Base-by-base conservation (phyloP, 176 grass and related monocot species). In the Bonia amplexicaulis region DNA sequence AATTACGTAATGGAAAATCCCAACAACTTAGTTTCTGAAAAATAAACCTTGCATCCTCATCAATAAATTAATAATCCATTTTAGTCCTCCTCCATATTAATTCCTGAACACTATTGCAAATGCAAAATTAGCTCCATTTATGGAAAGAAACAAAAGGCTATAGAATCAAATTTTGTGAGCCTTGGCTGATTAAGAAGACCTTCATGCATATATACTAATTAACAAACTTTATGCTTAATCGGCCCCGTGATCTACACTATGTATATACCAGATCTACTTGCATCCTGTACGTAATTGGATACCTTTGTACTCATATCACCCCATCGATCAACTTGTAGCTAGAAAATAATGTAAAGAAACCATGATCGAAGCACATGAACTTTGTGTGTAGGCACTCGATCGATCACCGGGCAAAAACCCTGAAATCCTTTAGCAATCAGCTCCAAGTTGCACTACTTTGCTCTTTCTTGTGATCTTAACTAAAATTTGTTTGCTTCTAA, bases 341-440 rank as follows among this genome's bases (percentile, higher is more conserved):
- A 70, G 63, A 69, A 29, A 41, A 83, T 14, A 2, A 41, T 15
- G 64, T 7, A 71, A 82, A 77, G 17, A 11, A 48, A 23, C 70
- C 44, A 54, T 46, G 3, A 47, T 29, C 62, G 17, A 78, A 83
- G 54, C 80, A 88, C 54, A 54, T 78, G 79, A 82, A 46, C 53
- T 48, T 6, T 39, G 35, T 9, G 17, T 6, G 19, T 57, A 19
- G 19, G 53, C 40, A 73, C 7, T 26, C 6, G 13, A n/a, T 59
- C 19, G 22, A 49, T 37, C 33, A 35, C 3, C 12, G 6, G 1
- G 44, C 33, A 47, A 44, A 58, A 59, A 26, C 14, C 20, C 13
- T 45, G 7, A 46, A 58, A 59, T 25, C 8, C 3, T 68, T 33
- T 69, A 40, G 22, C 53, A 76, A 37, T 62, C 8, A 59, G 16